phyloP scores from a whole-genome alignment of 2,329 filamentous ascomycete genomes.

The Sporothrix variecibatus region DNA sequence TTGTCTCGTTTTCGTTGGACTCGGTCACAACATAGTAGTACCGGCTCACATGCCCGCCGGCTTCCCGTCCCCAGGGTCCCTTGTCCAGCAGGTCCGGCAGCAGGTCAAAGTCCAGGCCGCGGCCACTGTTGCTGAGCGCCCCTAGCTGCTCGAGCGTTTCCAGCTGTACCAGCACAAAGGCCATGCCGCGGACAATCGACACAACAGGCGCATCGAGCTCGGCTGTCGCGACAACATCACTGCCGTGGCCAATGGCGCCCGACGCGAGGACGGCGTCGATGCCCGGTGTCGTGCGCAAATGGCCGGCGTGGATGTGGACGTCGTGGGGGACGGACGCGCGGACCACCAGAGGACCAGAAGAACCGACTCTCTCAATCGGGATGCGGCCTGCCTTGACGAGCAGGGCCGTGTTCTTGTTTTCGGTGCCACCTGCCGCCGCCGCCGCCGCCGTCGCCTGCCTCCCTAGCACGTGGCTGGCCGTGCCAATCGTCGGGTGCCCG shows the following conservation, averaged over 20 bases:
- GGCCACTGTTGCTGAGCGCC: slow-evolving; percentile 34
- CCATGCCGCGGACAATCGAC: slow-evolving; percentile 73
- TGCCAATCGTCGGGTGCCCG: slow-evolving; percentile 63
- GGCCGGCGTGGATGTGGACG: slow-evolving; percentile 59
- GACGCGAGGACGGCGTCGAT: slow-evolving; percentile 33
- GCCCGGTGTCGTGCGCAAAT: slow-evolving; percentile 40
- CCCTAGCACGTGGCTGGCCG: slow-evolving; percentile 51
- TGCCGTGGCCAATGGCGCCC: slow-evolving; percentile 37
- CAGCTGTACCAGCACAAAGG: slow-evolving; percentile 67
- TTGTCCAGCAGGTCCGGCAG: slow-evolving; percentile 48
- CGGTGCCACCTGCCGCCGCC: neutral
- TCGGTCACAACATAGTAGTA: slow-evolving; percentile 59
- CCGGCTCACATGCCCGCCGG: slow-evolving; percentile 52
- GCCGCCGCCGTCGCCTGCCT: neutral
- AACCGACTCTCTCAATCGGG: slow-evolving; percentile 41
- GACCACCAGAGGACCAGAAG: slow-evolving; percentile 50
- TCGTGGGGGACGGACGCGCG: slow-evolving; percentile 68
- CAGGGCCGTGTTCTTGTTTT: slow-evolving; percentile 36
- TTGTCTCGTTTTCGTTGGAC: slow-evolving; percentile 31
- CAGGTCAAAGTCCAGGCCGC: slow-evolving; percentile 38
- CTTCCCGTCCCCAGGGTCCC: slow-evolving; percentile 56
- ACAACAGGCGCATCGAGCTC: slow-evolving; percentile 52
- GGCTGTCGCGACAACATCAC: slow-evolving; percentile 38
- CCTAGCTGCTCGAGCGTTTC: slow-evolving; percentile 60
- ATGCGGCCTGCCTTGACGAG: slow-evolving; percentile 61